Evolutionary conservation across 2,329 filamentous ascomycete species (phyloP), one percentile per base, ranked within the genome.

Genomic region (Cercospora brassicicola): DNA sequence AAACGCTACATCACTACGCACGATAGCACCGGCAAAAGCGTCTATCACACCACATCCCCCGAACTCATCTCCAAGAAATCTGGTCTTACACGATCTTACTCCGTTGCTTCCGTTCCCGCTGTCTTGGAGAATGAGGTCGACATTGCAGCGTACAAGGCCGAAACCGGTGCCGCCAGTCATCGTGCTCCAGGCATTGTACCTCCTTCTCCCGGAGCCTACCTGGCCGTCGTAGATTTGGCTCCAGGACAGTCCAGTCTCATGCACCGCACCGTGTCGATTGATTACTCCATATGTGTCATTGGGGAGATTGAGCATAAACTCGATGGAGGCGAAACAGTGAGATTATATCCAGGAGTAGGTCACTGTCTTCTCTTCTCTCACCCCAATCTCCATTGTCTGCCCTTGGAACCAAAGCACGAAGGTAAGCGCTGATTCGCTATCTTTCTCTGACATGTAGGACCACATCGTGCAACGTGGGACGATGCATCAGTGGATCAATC

Each of bases 1-100:
- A 72, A 73, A 64, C 61, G 72, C 33, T 72, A 73, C 70, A 74
- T 74, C 62, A 63, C 71, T 10, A 74, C 70, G 20, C 72, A 72
- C 66, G 66, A 73, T 59, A 62, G 18, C 59, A 55, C 26, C 36
- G 71, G 71, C 31, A 69, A 67, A 53, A 74, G 71, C 60, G 53
- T 71, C 30, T 73, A 71, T 36, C 64, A 70, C n/a, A 62, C 62
- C 10, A 69, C 70, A 10, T 71, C 72, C 7, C 71, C 69, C 0
- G 68, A 71, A 42, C 62, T 71, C 33, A 72, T 64, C 63, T 65
- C 62, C 53, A 55, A 53, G 28, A 20, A 57, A 23, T 69, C 70
- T n/a, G 69, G 60, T 15, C 67, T 71, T 53, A 64, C 71, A 5
- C 59, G 69, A 7, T 72, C 71, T 3, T 74, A 67, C 62, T 62